A percentile compares a stretch with the other conserved stretches of the same genome.
These are phyloP conservation scores for Talaromyces sp. DNA, from an alignment of 2,329 filamentous ascomycete genomes.

Conservation along the genomic window DNA sequence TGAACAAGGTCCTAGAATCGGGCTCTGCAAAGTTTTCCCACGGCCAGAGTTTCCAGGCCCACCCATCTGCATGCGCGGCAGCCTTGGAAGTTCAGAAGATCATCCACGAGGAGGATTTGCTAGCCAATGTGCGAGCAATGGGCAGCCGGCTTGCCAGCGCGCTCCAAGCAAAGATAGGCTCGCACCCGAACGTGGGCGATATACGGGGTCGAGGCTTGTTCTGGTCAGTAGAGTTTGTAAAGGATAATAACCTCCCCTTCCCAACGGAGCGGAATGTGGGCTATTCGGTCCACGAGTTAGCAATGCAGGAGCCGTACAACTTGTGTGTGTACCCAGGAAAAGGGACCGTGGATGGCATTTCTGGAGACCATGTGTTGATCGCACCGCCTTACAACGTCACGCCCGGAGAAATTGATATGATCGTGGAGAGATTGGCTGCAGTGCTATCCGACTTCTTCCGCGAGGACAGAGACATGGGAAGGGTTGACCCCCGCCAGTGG, in stretches of 20 bases:
- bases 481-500: not conserved
- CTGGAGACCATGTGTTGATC: slow-evolving; percentile 48
- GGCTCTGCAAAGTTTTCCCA: slow-evolving; percentile 53
- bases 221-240: slow-evolving; percentile 4
- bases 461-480: not conserved
- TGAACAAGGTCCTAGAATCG: slow-evolving; percentile 45
- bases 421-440: not conserved
- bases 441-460: not conserved
- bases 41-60: slow-evolving; percentile 59
- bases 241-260: slow-evolving; percentile 3
- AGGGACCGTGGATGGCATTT: slow-evolving; percentile 54
- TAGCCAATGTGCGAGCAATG: slow-evolving; percentile 55
- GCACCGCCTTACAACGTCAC: slow-evolving; percentile 4
- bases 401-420: not conserved
- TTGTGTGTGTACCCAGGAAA: slow-evolving; percentile 61
- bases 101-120: slow-evolving; percentile 52
- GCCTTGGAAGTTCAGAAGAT: slow-evolving; percentile 60
- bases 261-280: not conserved
- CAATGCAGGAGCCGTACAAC: slow-evolving; percentile 25
- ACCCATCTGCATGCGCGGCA: slow-evolving; percentile 53
- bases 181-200: slow-evolving; percentile 48
- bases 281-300: not conserved
- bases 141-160: slow-evolving; percentile 41
- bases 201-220: slow-evolving; percentile 8
- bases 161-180: slow-evolving; percentile 40